Percentiles rank a stretch among this genome's conserved stretches.
Evolutionary conservation across 2,329 filamentous ascomycete species (phyloP).

Genomic region (Colletotrichum sansevieriae): DNA sequence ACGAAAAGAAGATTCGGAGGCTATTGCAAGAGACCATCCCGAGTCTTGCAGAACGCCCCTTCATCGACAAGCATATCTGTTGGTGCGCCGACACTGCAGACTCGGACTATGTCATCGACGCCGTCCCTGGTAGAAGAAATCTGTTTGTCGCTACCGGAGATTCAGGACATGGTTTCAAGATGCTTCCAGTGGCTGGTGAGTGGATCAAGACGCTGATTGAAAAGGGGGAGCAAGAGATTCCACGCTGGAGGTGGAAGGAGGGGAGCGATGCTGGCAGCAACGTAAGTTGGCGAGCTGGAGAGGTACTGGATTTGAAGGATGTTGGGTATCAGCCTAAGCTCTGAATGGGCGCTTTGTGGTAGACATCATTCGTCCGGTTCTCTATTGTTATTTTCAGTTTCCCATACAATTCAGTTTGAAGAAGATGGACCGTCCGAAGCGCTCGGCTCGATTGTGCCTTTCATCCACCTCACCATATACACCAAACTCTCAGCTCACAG

Average conservation of each 20-base stretch:
- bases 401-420: no score
- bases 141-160: constrained; percentile 68
- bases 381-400: no score
- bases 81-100: constrained; percentile 74
- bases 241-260: constrained; percentile 66
- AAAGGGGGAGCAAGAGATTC: constrained; percentile 55
- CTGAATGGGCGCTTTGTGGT: no score
- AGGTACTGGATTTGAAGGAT: constrained; percentile 46
- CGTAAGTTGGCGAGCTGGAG: constrained; percentile 52
- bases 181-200: constrained; percentile 67
- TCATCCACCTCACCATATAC: constrained; percentile 13
- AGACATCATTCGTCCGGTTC: no score
- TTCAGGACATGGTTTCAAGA: constrained; percentile 73
- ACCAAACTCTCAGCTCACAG: constrained; percentile 31
- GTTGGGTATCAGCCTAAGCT: no score
- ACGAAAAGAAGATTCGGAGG: constrained; percentile 64
- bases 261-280: constrained; percentile 44
- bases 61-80: constrained; percentile 68
- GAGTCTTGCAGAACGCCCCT: constrained; percentile 63
- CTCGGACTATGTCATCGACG: constrained; percentile 72
- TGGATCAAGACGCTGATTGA: constrained; percentile 64
- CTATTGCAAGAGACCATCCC: constrained; percentile 66
- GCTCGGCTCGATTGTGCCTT: no score
- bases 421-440: no score
- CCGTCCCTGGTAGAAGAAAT: constrained; percentile 62